Percentiles rank a stretch among this genome's conserved stretches.
phyloP scores from a whole-genome alignment of 192 early-diverging fungal genomes.

The Backusella liffmaniae region DNA sequence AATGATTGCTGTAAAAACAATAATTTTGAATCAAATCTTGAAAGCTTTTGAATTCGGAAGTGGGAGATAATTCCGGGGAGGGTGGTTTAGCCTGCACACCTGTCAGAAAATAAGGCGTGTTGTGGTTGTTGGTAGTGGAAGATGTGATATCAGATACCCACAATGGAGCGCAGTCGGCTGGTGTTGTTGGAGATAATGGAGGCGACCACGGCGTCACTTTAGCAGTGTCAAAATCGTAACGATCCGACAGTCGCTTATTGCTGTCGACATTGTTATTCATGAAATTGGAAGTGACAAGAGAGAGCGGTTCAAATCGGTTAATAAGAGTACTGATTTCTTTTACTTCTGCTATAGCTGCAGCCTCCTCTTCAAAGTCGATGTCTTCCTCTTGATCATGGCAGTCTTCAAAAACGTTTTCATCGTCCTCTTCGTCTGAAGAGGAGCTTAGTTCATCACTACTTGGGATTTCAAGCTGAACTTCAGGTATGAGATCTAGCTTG shows the following conservation, averaged over 20 bases:
- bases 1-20: background rate
- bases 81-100: background rate
- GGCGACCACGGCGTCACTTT: background rate
- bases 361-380: background rate
- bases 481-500: slow-evolving; percentile 43
- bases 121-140: slow-evolving; percentile 3
- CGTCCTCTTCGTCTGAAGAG: slow-evolving; percentile 10
- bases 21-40: slow-evolving; percentile 8
- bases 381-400: background rate
- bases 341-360: background rate
- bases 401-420: background rate
- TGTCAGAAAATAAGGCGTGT: background rate
- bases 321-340: background rate
- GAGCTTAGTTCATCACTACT: background rate
- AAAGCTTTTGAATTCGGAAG: slow-evolving; percentile 3
- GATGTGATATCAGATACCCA: background rate
- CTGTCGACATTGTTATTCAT: background rate
- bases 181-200: slow-evolving; percentile 7
- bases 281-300: background rate
- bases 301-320: background rate
- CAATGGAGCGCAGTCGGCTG: background rate
- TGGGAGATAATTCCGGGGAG: background rate
- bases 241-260: background rate
- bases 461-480: background rate
- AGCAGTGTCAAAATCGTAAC: slow-evolving; percentile 1